Evolutionary conservation across 768 basidiomycete species (phyloP), one percentile per base, ranked within the genome.

Genomic region (Crassisporium funariophilum): DNA sequence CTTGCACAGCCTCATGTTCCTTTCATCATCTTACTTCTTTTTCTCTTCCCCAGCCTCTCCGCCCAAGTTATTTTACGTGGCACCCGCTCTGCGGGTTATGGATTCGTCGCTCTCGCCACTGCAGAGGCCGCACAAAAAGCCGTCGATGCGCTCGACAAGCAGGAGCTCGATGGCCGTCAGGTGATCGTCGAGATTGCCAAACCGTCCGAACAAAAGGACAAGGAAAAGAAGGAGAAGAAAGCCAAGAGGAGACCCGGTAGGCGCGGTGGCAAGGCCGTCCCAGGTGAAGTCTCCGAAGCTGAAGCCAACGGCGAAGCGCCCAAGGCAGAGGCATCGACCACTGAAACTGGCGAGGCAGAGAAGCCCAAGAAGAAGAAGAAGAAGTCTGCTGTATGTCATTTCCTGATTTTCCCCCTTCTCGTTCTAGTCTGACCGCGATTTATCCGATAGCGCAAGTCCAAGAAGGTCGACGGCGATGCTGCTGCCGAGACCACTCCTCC

Each of bases 121-220:
- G 75, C 75, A 65, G 90, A 89, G 70, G 89, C 91, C 64, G 91
- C 88, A 52, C 78, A 91, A 73, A 82, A 82, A 68, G 93, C 93
- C 51, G 88, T 93, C 67, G 84, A 91, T 53, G 68, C 75, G 60
- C 88, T 95, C 64, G 77, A 94, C 82, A 86, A 88, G 75, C 78
- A 83, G 67, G 88, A 92, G 72, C 87, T 95, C 70, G 88, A 92
- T 57, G 88, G 87, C 56, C 91, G 93, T 69, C 75, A 73, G 68
- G 84, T 95, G 64, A 87, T 93, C 72, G 78, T 95, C 72, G 91
- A 95, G 80, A 75, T 93, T 68, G 93, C 93, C 66, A 95, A 92
- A 76, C 92, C 91, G 52, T 76, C 84, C 49, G 89, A 90, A 56
- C 83, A 88, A 73, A 94, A 93, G 73, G 86, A 88, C 73, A 77